Base-by-base conservation (phyloP, 1,139 yeast species). In the Torulaspora globosa region DNA sequence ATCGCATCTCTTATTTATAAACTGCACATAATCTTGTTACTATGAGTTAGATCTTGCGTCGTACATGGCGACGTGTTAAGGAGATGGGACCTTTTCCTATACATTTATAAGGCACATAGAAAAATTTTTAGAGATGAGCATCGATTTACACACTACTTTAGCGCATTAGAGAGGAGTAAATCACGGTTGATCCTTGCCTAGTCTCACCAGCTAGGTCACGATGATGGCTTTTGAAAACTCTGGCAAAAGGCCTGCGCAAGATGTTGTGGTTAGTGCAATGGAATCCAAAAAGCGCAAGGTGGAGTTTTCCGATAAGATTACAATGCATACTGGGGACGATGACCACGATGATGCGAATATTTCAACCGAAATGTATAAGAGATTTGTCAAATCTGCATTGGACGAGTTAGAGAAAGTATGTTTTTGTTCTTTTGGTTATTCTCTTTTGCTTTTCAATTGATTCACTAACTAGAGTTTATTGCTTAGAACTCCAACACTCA, bases 301-400 rank as follows among this genome's bases (percentile, higher is more conserved):
- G 16, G 65, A 60, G 40, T 62, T 63, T 47, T 54, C 61, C 16
- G 60, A 57, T 37, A 58, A 57, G 27, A 49, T 55, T 26, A 31
- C 33, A 32, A 39, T 39, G 42, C 36, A 32, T 31, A 50, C 55
- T 11, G 46, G 50, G 19, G 56, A 34, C 10, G 33, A 32, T 21
- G 18, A 28, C 18, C 47, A 43, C 26, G 36, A 51, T 27, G 55
- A 52, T 30, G 41, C 39, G 24, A 52, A 52, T 33, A 57, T 63
- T 41, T 65, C 69, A 12, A 47, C 75, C 45, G 75, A 78, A 62
- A 75, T 84, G 77, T 84, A 81, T 66, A 68, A 74, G 43, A 73
- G 84, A 36, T 79, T 76, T 60, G 80, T 84, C 27, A 76, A 75
- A 55, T 76, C 85, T 47, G 94, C 94, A 30, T 69, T 86, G 54